Evolutionary conservation across 2,329 filamentous ascomycete genomes (phyloP).

Genomic region (Paecilomyces formosus): DNA sequence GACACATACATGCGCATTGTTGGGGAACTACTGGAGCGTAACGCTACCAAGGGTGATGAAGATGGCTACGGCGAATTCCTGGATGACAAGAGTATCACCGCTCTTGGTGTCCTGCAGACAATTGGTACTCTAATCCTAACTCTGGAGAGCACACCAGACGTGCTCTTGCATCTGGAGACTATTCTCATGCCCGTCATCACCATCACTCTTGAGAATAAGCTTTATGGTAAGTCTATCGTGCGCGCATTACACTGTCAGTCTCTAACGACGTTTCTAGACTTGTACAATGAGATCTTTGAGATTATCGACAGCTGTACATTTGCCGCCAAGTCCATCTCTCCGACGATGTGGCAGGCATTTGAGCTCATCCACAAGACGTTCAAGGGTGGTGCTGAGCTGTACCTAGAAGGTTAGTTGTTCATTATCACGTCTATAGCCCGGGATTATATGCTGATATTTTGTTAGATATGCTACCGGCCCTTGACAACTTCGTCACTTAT

Average conservation of each 20-base stretch:
- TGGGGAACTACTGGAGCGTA: constrained; percentile 81
- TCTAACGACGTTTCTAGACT: constrained; percentile 46
- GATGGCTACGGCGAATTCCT: constrained; percentile 82
- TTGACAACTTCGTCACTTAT: constrained; percentile 97
- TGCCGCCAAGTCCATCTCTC: constrained; percentile 88
- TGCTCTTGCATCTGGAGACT: constrained; percentile 86
- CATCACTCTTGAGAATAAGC: constrained; percentile 93
- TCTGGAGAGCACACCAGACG: constrained; percentile 92
- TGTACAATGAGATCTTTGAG: constrained; percentile 98
- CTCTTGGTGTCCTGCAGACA: constrained; percentile 89
- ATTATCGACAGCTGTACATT: constrained; percentile 99
- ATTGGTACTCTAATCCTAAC: constrained; percentile 96
- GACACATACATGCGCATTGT: constrained; percentile 96
- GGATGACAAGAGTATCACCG: constrained; percentile 98
- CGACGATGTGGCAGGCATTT: constrained; percentile 98
- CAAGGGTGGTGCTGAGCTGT: constrained; percentile 93
- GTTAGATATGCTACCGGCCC: constrained; percentile 85
- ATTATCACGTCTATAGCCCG: not conserved
- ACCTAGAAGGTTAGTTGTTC: constrained; percentile 58
- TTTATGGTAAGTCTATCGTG: constrained; percentile 57
- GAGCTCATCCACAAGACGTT: constrained; percentile 95
- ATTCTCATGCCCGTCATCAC: constrained; percentile 96
- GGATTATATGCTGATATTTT: constrained; percentile 8
- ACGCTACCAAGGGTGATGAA: constrained; percentile 64
- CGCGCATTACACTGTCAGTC: not conserved